Evolutionary conservation across 2,329 filamentous ascomycete species (phyloP).

Genomic region (Passalora sequoiae): DNA sequence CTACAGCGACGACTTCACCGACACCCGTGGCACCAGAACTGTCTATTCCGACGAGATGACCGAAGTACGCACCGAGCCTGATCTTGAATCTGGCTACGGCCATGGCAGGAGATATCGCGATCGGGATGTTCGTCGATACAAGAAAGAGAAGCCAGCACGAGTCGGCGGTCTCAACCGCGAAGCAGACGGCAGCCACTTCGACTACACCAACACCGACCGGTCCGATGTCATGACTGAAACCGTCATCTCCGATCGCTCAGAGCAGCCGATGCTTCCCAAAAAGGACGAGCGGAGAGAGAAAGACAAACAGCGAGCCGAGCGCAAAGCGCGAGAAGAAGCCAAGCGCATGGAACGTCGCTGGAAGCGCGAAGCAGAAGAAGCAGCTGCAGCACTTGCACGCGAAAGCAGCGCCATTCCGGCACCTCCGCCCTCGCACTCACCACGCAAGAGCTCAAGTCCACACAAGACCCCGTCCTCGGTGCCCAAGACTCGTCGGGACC

Average conservation of each 20-base stretch:
- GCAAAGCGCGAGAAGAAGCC: slow-evolving; percentile 36
- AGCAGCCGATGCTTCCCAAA: slow-evolving; percentile 33
- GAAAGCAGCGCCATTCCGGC: slow-evolving; percentile 28
- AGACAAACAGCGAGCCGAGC: slow-evolving; percentile 39
- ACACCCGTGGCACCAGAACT: slow-evolving; percentile 30
- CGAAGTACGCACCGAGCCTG: slow-evolving; percentile 25
- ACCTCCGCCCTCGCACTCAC: slow-evolving; percentile 18
- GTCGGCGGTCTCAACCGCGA: slow-evolving; percentile 86
- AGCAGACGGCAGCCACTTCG: slow-evolving; percentile 72
- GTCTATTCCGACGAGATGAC: slow-evolving; percentile 31
- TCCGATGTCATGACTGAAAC: slow-evolving; percentile 52
- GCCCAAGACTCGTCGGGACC: slow-evolving; percentile 23
- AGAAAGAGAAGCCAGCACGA: slow-evolving; percentile 76
- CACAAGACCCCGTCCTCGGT: slow-evolving; percentile 27
- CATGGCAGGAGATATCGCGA: slow-evolving; percentile 51
- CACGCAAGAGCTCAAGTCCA: slow-evolving; percentile 26
- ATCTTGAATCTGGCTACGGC: slow-evolving; percentile 20
- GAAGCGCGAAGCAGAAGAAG: slow-evolving; percentile 39
- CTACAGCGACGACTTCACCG: slow-evolving; percentile 40
- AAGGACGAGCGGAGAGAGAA: slow-evolving; percentile 28
- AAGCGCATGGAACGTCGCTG: slow-evolving; percentile 37
- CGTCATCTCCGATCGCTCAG: slow-evolving; percentile 42
- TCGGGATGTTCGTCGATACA: slow-evolving; percentile 71
- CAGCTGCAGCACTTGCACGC: slow-evolving; percentile 33
- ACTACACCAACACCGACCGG: slow-evolving; percentile 65